Base-by-base conservation (phyloP, 2,329 filamentous ascomycete species). In the Cercospora sp. region DNA sequence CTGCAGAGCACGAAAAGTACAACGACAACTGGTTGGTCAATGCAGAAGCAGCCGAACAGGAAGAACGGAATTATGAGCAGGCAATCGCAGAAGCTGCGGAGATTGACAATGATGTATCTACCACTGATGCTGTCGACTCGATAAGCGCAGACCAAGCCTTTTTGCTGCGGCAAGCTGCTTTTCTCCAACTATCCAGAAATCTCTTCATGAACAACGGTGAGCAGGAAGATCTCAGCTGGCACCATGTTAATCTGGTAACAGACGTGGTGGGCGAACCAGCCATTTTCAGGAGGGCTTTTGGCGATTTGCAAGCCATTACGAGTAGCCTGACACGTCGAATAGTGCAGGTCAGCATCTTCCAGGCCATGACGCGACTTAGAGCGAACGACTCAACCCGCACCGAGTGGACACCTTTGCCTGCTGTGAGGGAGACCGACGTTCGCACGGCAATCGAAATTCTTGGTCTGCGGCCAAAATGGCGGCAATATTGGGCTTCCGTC, bases 141-240 rank as follows among this genome's bases (percentile, higher is more conserved):
- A 59, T 51, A 26, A 68, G 48, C 23, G 60, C 66, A 64, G 68
- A 63, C 13, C 40, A 45, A 55, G 40, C 85, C 1, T 78, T 82
- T 18, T 75, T 94, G 0, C 87, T 95, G 57, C 81, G 86, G 55
- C 75, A 89, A 2, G 78, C 80, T 2, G 83, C 80, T 9, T 92
- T 90, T 87, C 79, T 94, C 3, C 78, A 80, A 5, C 82, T 95
- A 3, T 89, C 91, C 0, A 83, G 86, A 57, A 82, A 83, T 1
- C 73, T 94, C 1, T 95, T 94, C 76, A 94, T 96, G 92, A 94
- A 94, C 75, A 67, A 76, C 74, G 82, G 81, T 68, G 77, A 82
- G 2, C 81, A 86, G 51, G 80, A 83, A 12, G 86, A 88, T 64
- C 84, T 87, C 65, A 93, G 92, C 75, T 96, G 91, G 92, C 82